Percentiles rank a stretch among this genome's conserved stretches.
These are phyloP conservation scores for Phytopythium boreale DNA, from an alignment of 352 stramenopile species.

Conservation along the genomic window DNA sequence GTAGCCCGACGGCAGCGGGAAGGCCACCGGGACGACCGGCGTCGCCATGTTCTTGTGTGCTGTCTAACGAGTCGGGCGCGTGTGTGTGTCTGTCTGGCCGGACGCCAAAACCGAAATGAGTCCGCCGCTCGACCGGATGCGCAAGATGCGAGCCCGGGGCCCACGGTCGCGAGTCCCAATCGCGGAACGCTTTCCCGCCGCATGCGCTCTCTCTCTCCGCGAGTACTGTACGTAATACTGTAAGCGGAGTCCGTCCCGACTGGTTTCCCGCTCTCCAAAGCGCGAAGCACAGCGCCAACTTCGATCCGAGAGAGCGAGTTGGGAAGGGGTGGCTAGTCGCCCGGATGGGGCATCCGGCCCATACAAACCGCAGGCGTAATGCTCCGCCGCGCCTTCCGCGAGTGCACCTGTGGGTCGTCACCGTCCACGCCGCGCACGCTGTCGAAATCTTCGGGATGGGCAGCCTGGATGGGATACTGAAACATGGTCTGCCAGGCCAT, in stretches of 20 bases:
- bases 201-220: too few species aligned
- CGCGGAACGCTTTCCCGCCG: background rate
- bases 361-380: background rate
- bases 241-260: background rate
- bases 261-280: background rate
- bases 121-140: background rate
- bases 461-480: too few species aligned
- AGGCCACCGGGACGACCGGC: constrained; percentile 6
- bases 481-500: too few species aligned
- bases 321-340: too few species aligned
- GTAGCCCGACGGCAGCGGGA: constrained; percentile 29
- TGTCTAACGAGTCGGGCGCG: background rate
- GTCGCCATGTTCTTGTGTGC: background rate
- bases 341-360: background rate
- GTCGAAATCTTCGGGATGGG: background rate
- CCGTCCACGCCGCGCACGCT: too few species aligned
- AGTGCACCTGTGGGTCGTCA: background rate
- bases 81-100: background rate
- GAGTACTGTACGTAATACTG: background rate
- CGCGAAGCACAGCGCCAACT: background rate
- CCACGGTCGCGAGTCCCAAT: too few species aligned
- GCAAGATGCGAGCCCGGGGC: background rate
- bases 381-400: background rate
- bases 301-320: background rate
- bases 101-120: background rate